Percentiles rank a stretch among this genome's conserved stretches.
Conservation (phyloP, 2,329 filamentous ascomycete genomes). For the Penicillium sp. region DNA sequence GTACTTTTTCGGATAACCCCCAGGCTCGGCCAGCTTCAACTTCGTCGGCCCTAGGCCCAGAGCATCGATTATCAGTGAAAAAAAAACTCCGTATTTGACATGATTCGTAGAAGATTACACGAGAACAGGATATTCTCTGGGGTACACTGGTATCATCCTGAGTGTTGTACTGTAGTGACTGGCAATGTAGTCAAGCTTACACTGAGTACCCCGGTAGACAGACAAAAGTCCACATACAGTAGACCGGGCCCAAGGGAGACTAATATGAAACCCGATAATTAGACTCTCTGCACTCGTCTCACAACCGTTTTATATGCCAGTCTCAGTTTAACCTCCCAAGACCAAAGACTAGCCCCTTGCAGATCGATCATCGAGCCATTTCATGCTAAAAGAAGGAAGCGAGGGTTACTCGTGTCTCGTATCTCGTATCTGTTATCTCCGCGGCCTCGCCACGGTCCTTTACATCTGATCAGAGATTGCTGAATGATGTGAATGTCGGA, state of each 20-base stretch:
- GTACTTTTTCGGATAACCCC: constrained; percentile 20
- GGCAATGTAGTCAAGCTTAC: too few species aligned
- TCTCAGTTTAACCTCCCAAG: background rate
- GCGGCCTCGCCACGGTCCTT: background rate
- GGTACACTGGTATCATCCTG: too few species aligned
- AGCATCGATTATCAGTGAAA: background rate
- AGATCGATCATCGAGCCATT: background rate
- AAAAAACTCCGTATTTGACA: background rate
- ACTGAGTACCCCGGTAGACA: too few species aligned
- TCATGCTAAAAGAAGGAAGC: background rate
- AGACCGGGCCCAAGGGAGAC: background rate
- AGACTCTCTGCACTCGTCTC: background rate
- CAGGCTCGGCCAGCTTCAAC: background rate
- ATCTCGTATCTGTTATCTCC: background rate
- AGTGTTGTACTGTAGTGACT: too few species aligned
- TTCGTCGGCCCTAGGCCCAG: background rate
- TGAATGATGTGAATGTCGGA: too few species aligned
- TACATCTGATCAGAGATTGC: too few species aligned
- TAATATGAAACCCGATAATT: too few species aligned
- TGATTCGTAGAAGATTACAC: background rate
- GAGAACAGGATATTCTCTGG: too few species aligned
- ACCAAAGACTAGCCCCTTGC: background rate
- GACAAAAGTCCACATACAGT: background rate
- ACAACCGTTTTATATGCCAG: background rate
- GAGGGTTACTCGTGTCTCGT: too few species aligned